These are phyloP conservation scores for Tolypocladium inflatum DNA, from an alignment of 2,329 filamentous ascomycete genomes.

Conservation along the genomic window DNA sequence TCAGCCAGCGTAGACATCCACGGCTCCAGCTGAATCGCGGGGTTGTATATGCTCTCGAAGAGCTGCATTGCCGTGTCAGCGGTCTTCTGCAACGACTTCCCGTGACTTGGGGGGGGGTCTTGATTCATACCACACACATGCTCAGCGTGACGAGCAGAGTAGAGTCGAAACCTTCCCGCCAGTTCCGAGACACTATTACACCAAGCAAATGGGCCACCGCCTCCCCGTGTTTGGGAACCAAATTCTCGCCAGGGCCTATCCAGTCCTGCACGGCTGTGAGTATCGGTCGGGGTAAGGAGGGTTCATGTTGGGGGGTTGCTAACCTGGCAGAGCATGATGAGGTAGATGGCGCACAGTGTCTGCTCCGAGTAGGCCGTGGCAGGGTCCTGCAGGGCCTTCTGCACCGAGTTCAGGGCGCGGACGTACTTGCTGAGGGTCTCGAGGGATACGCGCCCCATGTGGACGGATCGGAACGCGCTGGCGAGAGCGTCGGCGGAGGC, in stretches of 20 bases:
- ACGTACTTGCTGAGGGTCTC: conserved; percentile 19
- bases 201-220: conserved; percentile 22
- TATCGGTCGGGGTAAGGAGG: neutral
- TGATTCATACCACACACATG: conserved; percentile 18
- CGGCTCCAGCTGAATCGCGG: conserved; percentile 12
- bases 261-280: conserved; percentile 13
- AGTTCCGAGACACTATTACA: conserved; percentile 12
- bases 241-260: conserved; percentile 16
- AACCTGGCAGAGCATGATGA: conserved; percentile 26
- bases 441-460: conserved; percentile 10
- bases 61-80: conserved; percentile 10
- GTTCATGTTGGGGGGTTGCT: neutral
- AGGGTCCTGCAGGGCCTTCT: conserved; percentile 16
- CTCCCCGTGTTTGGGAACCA: conserved; percentile 18
- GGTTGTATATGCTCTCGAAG: conserved; percentile 21
- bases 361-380: conserved; percentile 16
- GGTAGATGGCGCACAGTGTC: conserved; percentile 26
- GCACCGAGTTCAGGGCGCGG: conserved; percentile 17
- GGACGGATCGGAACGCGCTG: conserved; percentile 13
- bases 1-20: conserved; percentile 9
- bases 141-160: conserved; percentile 19
- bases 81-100: neutral
- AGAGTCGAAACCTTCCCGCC: conserved; percentile 16
- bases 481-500: conserved; percentile 21
- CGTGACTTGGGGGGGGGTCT: neutral